Evolutionary conservation across 176 grass and related monocot genomes (phyloP).

Genomic region (Urochloa ruziziensis): DNA sequence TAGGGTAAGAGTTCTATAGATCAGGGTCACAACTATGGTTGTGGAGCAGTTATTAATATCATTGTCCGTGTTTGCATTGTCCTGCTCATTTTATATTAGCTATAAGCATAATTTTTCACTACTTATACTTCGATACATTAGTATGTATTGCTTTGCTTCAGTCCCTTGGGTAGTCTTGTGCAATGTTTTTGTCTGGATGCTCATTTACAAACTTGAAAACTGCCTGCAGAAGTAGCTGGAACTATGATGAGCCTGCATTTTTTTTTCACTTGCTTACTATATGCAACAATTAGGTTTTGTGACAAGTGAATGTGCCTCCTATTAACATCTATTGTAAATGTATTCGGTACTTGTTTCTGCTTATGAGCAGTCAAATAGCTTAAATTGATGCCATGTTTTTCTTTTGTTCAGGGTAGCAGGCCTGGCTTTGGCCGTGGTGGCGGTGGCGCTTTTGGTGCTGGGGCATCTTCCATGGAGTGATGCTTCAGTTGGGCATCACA

Average conservation of each 20-base stretch:
- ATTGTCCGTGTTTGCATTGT: too few relatives aligned
- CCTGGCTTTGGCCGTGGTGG: slow-evolving; percentile 88
- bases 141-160: too few relatives aligned
- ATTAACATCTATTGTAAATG: too few relatives aligned
- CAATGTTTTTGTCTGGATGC: too few relatives aligned
- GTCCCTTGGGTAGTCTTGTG: too few relatives aligned
- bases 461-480: slow-evolving; percentile 67
- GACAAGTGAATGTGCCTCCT: neutral
- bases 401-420: slow-evolving; percentile 54
- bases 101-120: too few relatives aligned
- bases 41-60: too few relatives aligned
- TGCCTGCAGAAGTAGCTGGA: too few relatives aligned
- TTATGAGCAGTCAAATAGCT: too few relatives aligned
- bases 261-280: neutral
- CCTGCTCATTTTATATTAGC: too few relatives aligned
- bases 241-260: neutral
- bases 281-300: neutral
- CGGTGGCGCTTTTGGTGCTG: slow-evolving; percentile 41
- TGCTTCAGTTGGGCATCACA: neutral
- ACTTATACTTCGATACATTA: too few relatives aligned
- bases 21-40: neutral
- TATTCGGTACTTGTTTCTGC: neutral
- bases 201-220: too few relatives aligned
- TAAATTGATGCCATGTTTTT: neutral
- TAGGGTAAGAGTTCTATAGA: slow-evolving; percentile 41